Evolutionary conservation across 768 basidiomycete species (phyloP), one percentile per base, ranked within the genome.

Genomic region (Russula emetica): DNA sequence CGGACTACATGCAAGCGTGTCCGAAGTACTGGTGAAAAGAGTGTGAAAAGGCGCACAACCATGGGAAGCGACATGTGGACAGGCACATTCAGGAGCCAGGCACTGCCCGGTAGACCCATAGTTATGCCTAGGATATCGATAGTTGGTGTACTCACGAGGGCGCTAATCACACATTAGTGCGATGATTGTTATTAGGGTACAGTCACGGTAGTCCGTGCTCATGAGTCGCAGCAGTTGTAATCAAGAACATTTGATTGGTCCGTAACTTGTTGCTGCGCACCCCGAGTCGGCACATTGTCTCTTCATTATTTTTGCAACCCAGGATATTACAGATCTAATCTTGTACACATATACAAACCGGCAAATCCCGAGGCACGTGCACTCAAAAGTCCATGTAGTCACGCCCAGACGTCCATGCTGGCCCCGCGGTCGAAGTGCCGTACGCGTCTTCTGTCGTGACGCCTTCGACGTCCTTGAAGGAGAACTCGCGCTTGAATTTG

Each of bases 401-500:
- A 16, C 69, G 61, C n/a, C 69, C 66, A 30, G 56, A 58, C 42
- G 66, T 68, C 70, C 71, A 69, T 55, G 67, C 55, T 4, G 64
- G 62, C 10, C 58, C 68, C 2, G 66, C 32, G 5, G 53, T 70
- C 14, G 62, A 62, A 16, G 69, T 69, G n/a, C 72, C 73, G 54
- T 74, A 75, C 22, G 72, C 72, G 18, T 74, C 73, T 55, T 75
- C 70, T 36, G 66, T 68, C 11, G 71, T 70, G 47, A 71, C 70
- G 11, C 70, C 82, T 63, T 88, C 86, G 5, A 82, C 83, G 63
- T 89, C 88, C 71, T 87, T 88, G 74, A 85, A 87, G 44, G 85
- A 84, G 73, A 92, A 92, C 76, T 92, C 90, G 55, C 88, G 82
- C 74, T 86, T 88, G 76, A 92, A 92, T 71, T 90, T 89, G 52